Conservation (phyloP, 176 grass and related monocot genomes). For the Hordeum vulgare region DNA sequence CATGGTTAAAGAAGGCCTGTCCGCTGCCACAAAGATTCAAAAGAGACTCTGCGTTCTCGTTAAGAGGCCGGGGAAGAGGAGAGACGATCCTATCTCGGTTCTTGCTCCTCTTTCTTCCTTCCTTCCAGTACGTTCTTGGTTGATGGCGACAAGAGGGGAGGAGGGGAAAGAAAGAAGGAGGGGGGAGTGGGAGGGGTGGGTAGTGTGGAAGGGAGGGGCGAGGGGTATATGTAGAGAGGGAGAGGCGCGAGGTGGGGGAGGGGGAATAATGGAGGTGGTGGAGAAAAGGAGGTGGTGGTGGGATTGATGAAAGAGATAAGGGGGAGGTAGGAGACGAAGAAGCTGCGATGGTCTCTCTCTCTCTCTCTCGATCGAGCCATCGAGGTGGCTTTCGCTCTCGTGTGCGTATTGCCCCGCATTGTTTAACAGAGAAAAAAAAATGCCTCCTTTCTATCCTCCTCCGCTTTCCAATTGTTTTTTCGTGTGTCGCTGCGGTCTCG, state of each 20-base stretch:
- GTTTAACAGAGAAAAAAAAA: not conserved
- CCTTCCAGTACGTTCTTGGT: not conserved
- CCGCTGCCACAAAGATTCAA: not conserved
- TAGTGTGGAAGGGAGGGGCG: not conserved
- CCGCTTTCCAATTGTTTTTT: not conserved
- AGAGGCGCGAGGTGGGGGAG: not conserved
- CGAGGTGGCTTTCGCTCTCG: constrained; percentile 9
- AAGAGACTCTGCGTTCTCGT: not conserved
- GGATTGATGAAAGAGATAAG: constrained; percentile 37
- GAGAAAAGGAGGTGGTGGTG: not conserved
- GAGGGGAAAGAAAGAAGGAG: not conserved
- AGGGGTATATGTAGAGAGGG: constrained; percentile 47
- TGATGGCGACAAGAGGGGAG: not conserved
- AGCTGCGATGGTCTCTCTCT: constrained; percentile 33
- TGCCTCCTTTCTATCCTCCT: not conserved
- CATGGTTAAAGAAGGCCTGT: constrained; percentile 29
- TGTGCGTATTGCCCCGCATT: not conserved
- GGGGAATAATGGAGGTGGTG: constrained; percentile 44
- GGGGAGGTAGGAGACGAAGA: constrained; percentile 35
- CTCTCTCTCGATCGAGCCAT: too few species aligned
- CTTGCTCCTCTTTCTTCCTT: not conserved
- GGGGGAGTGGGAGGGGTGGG: not conserved
- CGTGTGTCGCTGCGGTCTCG: constrained; percentile 3
- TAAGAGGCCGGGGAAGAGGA: not conserved
- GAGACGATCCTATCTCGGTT: not conserved